phyloP scores from a whole-genome alignment of 2,329 filamentous ascomycete species.

The Arthrobotrys entomopaga region DNA sequence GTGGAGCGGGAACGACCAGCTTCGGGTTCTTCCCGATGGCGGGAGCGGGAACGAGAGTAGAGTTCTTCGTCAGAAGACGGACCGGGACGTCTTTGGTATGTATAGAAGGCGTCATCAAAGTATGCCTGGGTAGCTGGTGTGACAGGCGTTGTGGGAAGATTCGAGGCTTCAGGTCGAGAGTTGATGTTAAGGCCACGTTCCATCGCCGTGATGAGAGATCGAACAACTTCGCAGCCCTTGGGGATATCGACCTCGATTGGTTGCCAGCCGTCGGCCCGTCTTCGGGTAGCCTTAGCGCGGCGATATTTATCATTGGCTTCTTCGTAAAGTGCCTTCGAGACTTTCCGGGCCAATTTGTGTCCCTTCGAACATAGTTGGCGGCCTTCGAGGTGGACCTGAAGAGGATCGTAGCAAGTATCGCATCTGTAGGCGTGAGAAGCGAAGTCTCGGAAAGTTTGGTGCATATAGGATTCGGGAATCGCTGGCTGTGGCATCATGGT shows the following conservation, averaged over 20 bases:
- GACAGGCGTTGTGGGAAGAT: conserved; percentile 30
- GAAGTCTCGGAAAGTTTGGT: conserved; percentile 50
- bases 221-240: conserved; percentile 53
- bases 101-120: conserved; percentile 36
- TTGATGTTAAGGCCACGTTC: conserved; percentile 48
- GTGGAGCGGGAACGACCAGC: conserved; percentile 45
- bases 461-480: conserved; percentile 50
- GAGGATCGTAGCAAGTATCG: conserved; percentile 51
- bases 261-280: conserved; percentile 43
- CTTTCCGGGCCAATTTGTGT: conserved; percentile 46
- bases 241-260: conserved; percentile 55
- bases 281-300: conserved; percentile 29
- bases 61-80: conserved; percentile 54
- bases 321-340: conserved; percentile 49
- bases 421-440: conserved; percentile 48
- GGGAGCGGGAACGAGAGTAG: conserved; percentile 51
- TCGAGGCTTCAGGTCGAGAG: conserved; percentile 29
- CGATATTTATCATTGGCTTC: conserved; percentile 54
- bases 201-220: conserved; percentile 51
- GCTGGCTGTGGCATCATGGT: conserved; percentile 30
- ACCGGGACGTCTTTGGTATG: conserved; percentile 46
- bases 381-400: conserved; percentile 42
- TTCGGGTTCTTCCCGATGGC: conserved; percentile 45
- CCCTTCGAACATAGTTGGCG: conserved; percentile 44
- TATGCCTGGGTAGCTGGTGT: conserved; percentile 34